Base-by-base conservation (phyloP, 2,329 filamentous ascomycete species). In the Periconia sp. region DNA sequence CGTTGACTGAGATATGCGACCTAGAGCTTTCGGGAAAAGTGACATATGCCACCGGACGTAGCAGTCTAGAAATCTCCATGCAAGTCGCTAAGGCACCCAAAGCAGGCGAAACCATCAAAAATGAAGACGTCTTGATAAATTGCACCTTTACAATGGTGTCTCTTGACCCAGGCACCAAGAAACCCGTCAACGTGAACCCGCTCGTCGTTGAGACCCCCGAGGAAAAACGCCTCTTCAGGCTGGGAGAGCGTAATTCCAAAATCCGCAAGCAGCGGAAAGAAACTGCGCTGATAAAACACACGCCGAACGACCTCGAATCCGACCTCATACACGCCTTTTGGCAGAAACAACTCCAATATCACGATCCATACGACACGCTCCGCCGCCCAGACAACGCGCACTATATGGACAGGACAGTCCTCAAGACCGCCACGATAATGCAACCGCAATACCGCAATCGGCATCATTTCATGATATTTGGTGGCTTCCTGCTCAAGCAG, bases 141-240 rank as follows among this genome's bases (percentile, higher is more conserved):
- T 88, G 85, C 66, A 81, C 84, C 5, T 89, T 89, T 59, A 89
- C 86, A 1, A 89, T 90, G 87, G 87, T 89, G 0, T 87, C 86
- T 2, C 72, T 89, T 9, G 82, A 89, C 55, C 85, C 86, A 2
- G 71, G 60, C 4, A 89, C 85, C 1, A 87, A 85, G 67, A 85
- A 80, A 46, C 81, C 85, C 0, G 80, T 84, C 11, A 76, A 80
- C 13, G 80, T 87, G 40, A 80, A 81, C 19, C 82, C 85, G 0
- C 70, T 86, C 4, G 69, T 83, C 12, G 59, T 84, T 28, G 81
- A 86, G 52, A 88, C 82, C 0, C 74, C 78, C 4, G 84, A 87
- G 43, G 86, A 90, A 63, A 81, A 83, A 51, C 73, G 72, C 1
- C 71, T 88, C 1, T 89, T 82, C 68, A 75, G 73, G 15, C 72